These are phyloP conservation scores for Sarocladium oryzae DNA, from an alignment of 2,329 filamentous ascomycete genomes.

Conservation along the genomic window DNA sequence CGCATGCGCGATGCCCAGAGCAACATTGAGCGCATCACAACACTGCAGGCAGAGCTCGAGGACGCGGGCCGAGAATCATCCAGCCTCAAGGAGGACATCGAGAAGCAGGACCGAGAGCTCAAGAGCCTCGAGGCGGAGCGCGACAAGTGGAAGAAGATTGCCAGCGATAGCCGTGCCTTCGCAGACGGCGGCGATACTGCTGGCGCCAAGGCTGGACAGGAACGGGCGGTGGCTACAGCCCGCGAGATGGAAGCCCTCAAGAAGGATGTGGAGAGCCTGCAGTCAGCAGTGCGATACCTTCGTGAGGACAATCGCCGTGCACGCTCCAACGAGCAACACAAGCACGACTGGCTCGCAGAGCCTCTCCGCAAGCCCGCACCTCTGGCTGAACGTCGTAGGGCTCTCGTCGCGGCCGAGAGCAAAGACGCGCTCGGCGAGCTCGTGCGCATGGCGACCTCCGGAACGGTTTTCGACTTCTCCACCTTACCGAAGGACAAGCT, in stretches of 20 bases:
- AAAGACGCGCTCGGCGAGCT: conserved; percentile 59
- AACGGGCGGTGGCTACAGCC: conserved; percentile 62
- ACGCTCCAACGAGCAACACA: conserved; percentile 48
- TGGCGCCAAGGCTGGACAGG: conserved; percentile 51
- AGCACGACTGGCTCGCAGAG: conserved; percentile 54
- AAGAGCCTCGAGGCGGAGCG: conserved; percentile 58
- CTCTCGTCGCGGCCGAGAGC: conserved; percentile 52
- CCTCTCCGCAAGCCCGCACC: conserved; percentile 45
- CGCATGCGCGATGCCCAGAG: conserved; percentile 77
- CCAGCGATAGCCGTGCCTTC: conserved; percentile 52
- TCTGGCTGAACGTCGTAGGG: conserved; percentile 42
- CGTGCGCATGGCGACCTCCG: conserved; percentile 51
- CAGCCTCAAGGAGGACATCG: conserved; percentile 55
- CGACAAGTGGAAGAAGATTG: conserved; percentile 66
- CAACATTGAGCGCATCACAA: conserved; percentile 63
- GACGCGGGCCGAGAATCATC: conserved; percentile 43
- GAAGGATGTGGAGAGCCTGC: conserved; percentile 57
- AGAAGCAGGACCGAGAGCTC: conserved; percentile 61
- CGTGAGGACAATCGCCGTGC: conserved; percentile 61
- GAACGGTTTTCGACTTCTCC: conserved; percentile 54
- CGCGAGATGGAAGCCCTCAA: conserved; percentile 68
- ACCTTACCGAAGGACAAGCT: conserved; percentile 52
- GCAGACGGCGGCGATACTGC: conserved; percentile 46
- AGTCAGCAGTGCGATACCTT: conserved; percentile 61
- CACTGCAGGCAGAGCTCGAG: conserved; percentile 55